These are phyloP conservation scores for Nitzschia inconspicua DNA, from an alignment of 108 stramenopile genomes.

Conservation along the genomic window DNA sequence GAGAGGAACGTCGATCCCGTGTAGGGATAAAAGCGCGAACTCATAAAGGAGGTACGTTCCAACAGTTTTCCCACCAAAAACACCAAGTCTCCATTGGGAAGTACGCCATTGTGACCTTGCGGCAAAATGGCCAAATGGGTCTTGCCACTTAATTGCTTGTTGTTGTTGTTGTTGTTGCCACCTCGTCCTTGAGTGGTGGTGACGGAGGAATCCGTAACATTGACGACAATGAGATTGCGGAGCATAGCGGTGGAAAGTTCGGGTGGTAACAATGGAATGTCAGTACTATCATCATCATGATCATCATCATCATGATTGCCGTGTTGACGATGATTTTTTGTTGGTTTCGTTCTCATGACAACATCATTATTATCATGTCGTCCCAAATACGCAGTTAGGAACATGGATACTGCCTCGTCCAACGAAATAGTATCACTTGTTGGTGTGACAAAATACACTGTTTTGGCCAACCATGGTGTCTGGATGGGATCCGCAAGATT, in stretches of 20 bases:
- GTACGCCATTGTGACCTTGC: slow-evolving; percentile 64
- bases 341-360: background rate
- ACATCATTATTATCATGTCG: too few species aligned
- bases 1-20: slow-evolving; percentile 19
- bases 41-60: slow-evolving; percentile 7
- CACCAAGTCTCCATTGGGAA: slow-evolving; percentile 84
- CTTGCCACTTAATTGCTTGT: background rate
- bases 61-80: slow-evolving; percentile 50
- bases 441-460: slow-evolving; percentile 67
- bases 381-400: slow-evolving; percentile 44
- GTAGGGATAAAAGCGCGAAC: slow-evolving; percentile 22
- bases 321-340: background rate
- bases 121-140: slow-evolving; percentile 43
- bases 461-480: slow-evolving; percentile 79
- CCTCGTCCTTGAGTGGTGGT: background rate
- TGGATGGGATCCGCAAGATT: slow-evolving; percentile 35
- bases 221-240: slow-evolving; percentile 60
- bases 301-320: too few species aligned
- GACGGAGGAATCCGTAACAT: slow-evolving; percentile 20
- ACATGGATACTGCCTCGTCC: slow-evolving; percentile 29
- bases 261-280: slow-evolving; percentile 40
- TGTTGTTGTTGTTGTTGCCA: too few species aligned
- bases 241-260: slow-evolving; percentile 49
- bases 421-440: slow-evolving; percentile 8
- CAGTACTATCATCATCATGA: background rate